Evolutionary conservation across 441 rosid species (phyloP).

Genomic region (Arabidopsis lyrata): DNA sequence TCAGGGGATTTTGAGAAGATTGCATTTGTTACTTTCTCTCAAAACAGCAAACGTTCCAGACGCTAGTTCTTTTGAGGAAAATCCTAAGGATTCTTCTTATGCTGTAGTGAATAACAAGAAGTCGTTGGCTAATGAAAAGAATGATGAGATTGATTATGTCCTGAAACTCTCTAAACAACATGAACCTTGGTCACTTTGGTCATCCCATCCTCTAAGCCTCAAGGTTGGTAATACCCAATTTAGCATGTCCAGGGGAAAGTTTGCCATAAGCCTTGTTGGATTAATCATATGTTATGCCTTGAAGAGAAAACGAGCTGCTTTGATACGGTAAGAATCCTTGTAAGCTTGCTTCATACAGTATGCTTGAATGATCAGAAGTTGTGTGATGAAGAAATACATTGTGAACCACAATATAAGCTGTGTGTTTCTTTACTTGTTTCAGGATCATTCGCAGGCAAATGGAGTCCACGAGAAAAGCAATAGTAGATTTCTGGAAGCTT

Average conservation of each 20-base stretch:
- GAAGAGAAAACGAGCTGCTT: conserved; percentile 60
- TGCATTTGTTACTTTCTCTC: conserved; percentile 63
- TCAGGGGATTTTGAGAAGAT: conserved; percentile 78
- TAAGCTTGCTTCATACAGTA: conserved; percentile 11
- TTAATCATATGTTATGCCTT: conserved; percentile 58
- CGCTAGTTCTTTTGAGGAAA: conserved; percentile 41
- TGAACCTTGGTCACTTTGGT: conserved; percentile 52
- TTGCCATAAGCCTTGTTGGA: conserved; percentile 65
- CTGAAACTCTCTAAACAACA: conserved; percentile 52
- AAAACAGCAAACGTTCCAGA: conserved; percentile 50
- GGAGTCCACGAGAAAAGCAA: conserved; percentile 55
- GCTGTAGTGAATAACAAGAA: conserved; percentile 48
- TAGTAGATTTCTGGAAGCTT: conserved; percentile 86
- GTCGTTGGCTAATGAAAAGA: conserved; percentile 40
- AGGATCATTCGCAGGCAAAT: conserved; percentile 62
- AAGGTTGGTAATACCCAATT: conserved; percentile 58
- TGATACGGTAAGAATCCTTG: conserved; percentile 57
- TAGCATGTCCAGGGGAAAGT: conserved; percentile 62
- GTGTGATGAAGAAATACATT: conserved; percentile 9
- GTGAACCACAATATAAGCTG: neutral
- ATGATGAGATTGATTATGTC: conserved; percentile 28
- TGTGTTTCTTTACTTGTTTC: conserved; percentile 33
- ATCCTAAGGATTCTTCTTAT: conserved; percentile 43
- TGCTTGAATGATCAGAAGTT: conserved; percentile 15
- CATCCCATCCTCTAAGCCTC: conserved; percentile 63